These are phyloP conservation scores for Zymoseptoria brevis DNA, from an alignment of 2,329 filamentous ascomycete species.

Conservation along the genomic window DNA sequence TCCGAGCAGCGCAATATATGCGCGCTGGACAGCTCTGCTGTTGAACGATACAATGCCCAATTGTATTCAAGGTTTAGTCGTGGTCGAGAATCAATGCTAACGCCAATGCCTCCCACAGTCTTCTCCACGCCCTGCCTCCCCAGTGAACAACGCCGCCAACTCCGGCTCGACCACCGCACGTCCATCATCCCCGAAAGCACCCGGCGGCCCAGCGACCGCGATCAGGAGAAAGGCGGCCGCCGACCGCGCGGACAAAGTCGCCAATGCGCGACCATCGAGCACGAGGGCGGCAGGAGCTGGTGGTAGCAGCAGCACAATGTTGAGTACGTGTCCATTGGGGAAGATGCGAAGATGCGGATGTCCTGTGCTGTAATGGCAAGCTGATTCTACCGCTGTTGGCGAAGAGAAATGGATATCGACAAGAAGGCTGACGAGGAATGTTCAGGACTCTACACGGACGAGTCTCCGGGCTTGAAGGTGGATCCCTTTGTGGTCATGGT, in stretches of 20 bases:
- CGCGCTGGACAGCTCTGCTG: not conserved
- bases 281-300: conserved; percentile 90
- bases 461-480: conserved; percentile 93
- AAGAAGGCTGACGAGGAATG: conserved; percentile 14
- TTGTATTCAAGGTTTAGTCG: too few species aligned
- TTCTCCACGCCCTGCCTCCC: conserved; percentile 29
- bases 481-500: conserved; percentile 97
- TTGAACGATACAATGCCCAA: not conserved
- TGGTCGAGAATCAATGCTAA: not conserved
- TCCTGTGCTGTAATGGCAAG: not conserved
- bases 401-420: not conserved
- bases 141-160: conserved; percentile 46
- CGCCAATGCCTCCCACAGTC: conserved; percentile 19
- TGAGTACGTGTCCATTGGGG: conserved; percentile 57
- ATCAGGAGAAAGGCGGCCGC: conserved; percentile 92
- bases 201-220: conserved; percentile 88
- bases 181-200: conserved; percentile 77
- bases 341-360: not conserved
- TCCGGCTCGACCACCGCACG: conserved; percentile 65
- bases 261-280: conserved; percentile 85
- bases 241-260: conserved; percentile 94
- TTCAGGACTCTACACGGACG: conserved; percentile 88
- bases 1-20: not conserved
- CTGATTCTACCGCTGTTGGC: not conserved
- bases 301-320: conserved; percentile 95